phyloP scores from a whole-genome alignment of 176 grass and related monocot genomes.

The Zizania latifolia region DNA sequence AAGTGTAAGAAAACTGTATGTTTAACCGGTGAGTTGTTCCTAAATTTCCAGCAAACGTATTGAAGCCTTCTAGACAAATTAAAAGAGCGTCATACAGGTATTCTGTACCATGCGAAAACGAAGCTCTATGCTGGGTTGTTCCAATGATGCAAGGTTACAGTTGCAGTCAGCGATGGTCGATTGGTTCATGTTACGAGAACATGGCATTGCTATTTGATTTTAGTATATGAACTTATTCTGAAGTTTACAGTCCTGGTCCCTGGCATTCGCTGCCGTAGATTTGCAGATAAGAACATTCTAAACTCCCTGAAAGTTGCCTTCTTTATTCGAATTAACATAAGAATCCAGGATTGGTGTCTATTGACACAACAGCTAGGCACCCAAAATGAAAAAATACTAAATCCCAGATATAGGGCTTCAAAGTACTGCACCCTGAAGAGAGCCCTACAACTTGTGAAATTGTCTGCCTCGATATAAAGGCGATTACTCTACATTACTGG shows the following conservation, averaged over 20 bases:
- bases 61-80: not conserved
- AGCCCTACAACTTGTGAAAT: not conserved
- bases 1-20: not conserved
- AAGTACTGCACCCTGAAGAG: not conserved
- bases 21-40: not conserved
- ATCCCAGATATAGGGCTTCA: not conserved
- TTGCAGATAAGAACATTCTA: not conserved
- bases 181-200: not conserved
- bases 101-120: not conserved
- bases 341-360: not conserved
- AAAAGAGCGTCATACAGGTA: not conserved
- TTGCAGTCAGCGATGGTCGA: not conserved
- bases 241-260: not conserved
- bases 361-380: not conserved
- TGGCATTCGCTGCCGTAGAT: not conserved
- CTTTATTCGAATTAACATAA: not conserved
- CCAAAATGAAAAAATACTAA: not conserved
- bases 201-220: not conserved
- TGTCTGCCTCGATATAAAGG: not conserved
- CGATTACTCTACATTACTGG: not conserved
- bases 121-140: not conserved
- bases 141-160: not conserved
- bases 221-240: not conserved
- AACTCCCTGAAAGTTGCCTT: not conserved
- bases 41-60: not conserved